Evolutionary conservation across 306 rosid genomes (phyloP), one percentile per base, ranked within the genome.

Genomic region (Gynostemma pentaphyllum): DNA sequence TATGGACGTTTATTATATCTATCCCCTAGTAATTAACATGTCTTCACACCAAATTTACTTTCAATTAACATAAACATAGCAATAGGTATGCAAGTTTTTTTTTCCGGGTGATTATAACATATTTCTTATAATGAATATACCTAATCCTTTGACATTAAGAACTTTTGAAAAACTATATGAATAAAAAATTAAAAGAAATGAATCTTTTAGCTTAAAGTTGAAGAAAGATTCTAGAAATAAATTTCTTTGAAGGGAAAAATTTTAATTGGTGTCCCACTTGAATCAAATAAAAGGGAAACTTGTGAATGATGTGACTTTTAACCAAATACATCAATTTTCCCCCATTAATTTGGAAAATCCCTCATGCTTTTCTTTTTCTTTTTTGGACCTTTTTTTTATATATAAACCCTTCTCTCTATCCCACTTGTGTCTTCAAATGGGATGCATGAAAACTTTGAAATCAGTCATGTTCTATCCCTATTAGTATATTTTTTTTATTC

Each of bases 251-350:
- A 5, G 26, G 40, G 13, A 8, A 53, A 7, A 27, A 27, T 55
- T 23, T 56, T 14, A 56, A 56, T 56, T 53, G 45, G 45, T 18
- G 45, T n/a, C 28, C 63, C 19, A 56, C 18, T 56, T 56, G 65
- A 4, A 14, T 12, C 4, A 39, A 16, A 60, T 28, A 7, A 60
- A 39, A 60, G 22, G 34, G 48, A 39, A 60, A 23, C 48, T 60
- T 39, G 65, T 60, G 65, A 60, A 12, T 6, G 65, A 60, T 60
- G 48, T 12, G 65, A 60, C 65, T 39, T 21, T 39, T 39, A 60
- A 60, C 65, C 65, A 60, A 60, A 60, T 60, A 37, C 28, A 19
- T 57, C 46, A 6, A 36, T 36, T 57, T 32, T 3, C 16, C 15
- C 30, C 18, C 4, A 22, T 59, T 37, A 21, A 59, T 39, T 59